phyloP scores from a whole-genome alignment of 2,329 filamentous ascomycete species.

The Colletotrichum lentis region DNA sequence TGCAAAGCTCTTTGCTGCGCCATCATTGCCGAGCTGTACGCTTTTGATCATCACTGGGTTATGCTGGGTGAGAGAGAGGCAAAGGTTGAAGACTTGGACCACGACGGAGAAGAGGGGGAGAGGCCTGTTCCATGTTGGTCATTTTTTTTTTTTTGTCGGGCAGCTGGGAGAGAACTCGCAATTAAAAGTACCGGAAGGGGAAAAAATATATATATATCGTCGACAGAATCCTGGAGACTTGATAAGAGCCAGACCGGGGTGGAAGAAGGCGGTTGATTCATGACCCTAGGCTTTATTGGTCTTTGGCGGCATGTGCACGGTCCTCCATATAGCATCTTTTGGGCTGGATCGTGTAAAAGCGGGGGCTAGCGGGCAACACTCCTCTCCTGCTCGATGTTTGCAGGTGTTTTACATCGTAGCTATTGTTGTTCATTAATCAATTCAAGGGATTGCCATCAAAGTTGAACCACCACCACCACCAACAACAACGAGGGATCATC shows the following conservation, averaged over 20 bases:
- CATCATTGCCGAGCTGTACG: not conserved
- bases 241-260: not conserved
- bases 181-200: not conserved
- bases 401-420: too few relatives aligned
- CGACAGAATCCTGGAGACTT: not conserved
- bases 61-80: not conserved
- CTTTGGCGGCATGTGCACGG: not conserved
- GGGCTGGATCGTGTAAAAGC: not conserved
- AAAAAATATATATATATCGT: not conserved
- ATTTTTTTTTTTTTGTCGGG: not conserved
- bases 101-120: not conserved
- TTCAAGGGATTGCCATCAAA: too few relatives aligned
- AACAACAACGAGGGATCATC: not conserved
- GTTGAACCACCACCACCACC: not conserved
- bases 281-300: constrained; percentile 10
- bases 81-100: not conserved
- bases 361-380: not conserved
- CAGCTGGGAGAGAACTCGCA: not conserved
- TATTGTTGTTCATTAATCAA: not conserved
- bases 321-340: not conserved
- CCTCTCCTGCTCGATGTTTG: too few relatives aligned
- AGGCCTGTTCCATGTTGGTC: not conserved
- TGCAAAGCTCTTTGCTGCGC: constrained; percentile 1
- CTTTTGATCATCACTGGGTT: not conserved
- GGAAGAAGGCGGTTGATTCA: constrained; percentile 1